A percentile compares a stretch with the other conserved stretches of the same genome.
phyloP scores from a whole-genome alignment of 768 basidiomycete genomes.

The Sarcomyxa edulis region DNA sequence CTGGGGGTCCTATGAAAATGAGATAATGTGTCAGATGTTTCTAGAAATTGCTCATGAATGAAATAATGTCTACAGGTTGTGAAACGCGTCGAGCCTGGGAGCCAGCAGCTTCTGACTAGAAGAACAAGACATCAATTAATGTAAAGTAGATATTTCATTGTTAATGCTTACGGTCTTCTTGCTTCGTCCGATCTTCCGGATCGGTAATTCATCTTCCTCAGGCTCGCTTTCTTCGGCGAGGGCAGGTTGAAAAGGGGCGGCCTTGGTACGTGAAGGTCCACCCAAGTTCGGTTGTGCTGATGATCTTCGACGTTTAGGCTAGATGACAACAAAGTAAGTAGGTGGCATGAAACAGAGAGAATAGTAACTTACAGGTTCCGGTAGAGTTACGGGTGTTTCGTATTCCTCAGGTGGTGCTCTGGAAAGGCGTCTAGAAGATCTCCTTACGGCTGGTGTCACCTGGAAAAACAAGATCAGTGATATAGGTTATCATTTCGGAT shows the following conservation, averaged over 20 bases:
- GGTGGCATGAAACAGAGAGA: slow-evolving; percentile 1
- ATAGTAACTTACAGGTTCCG: slow-evolving; percentile 51
- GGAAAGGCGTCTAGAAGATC: slow-evolving; percentile 64
- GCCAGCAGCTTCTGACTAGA: slow-evolving; percentile 43
- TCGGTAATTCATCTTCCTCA: slow-evolving; percentile 56
- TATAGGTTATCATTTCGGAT: slow-evolving; percentile 1
- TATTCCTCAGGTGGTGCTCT: slow-evolving; percentile 46
- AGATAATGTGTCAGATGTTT: slow-evolving; percentile 5
- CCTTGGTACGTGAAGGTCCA: slow-evolving; percentile 33
- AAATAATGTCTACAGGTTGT: slow-evolving; percentile 25
- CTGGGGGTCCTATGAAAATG: slow-evolving; percentile 14
- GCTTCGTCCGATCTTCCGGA: slow-evolving; percentile 54
- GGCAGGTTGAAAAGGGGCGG: slow-evolving; percentile 33
- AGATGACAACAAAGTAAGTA: too few relatives aligned
- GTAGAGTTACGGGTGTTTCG: slow-evolving; percentile 30
- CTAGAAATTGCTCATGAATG: neutral
- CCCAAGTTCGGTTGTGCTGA: slow-evolving; percentile 72
- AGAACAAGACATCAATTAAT: slow-evolving; percentile 5
- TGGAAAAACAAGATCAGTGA: slow-evolving; percentile 8
- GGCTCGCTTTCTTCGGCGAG: slow-evolving; percentile 75
- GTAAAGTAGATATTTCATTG: slow-evolving; percentile 1
- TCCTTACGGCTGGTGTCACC: slow-evolving; percentile 27
- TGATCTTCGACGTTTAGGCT: slow-evolving; percentile 79
- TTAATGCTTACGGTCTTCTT: slow-evolving; percentile 47
- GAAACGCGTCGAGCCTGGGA: slow-evolving; percentile 54